Percentiles rank a stretch among this genome's conserved stretches.
Evolutionary conservation across 2,329 filamentous ascomycete genomes (phyloP).

Genomic region (Bipolaris sorokiniana): DNA sequence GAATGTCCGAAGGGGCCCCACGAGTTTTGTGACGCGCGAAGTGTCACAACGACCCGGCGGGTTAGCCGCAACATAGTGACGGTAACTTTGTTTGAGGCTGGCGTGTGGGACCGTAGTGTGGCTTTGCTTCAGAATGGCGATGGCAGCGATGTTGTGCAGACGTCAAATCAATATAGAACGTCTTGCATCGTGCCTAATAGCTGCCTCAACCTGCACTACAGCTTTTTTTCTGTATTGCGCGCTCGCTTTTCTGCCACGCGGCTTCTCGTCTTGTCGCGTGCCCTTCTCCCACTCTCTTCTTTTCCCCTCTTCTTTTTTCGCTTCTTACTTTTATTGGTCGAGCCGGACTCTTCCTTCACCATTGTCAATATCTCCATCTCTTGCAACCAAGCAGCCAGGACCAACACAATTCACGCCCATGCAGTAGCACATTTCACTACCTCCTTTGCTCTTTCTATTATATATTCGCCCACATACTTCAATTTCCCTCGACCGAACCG

Average conservation of each 20-base stretch:
- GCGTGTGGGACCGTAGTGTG: slow-evolving; percentile 40
- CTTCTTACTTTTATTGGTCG: slow-evolving; percentile 27
- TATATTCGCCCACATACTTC: slow-evolving; percentile 36
- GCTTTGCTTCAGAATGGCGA: slow-evolving; percentile 32
- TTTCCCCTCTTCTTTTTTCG: slow-evolving; percentile 18
- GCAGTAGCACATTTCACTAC: slow-evolving; percentile 38
- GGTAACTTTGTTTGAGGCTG: slow-evolving; percentile 44
- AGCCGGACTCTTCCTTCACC: slow-evolving; percentile 44
- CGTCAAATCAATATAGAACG: slow-evolving; percentile 46
- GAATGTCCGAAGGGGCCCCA: slow-evolving; percentile 35
- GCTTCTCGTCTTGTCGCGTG: slow-evolving; percentile 30
- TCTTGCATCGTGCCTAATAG: slow-evolving; percentile 32
- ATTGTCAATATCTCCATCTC: slow-evolving; percentile 13
- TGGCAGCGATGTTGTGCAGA: slow-evolving; percentile 33
- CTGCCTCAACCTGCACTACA: slow-evolving; percentile 31
- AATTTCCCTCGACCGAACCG: slow-evolving; percentile 28
- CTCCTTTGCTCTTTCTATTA: slow-evolving; percentile 20
- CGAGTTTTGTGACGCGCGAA: slow-evolving; percentile 39
- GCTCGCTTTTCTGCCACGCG: slow-evolving; percentile 25
- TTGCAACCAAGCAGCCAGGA: slow-evolving; percentile 21
- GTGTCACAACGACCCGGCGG: slow-evolving; percentile 37
- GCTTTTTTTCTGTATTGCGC: slow-evolving; percentile 18
- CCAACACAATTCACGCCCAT: slow-evolving; percentile 31
- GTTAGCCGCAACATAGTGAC: slow-evolving; percentile 43
- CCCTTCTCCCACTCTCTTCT: slow-evolving; percentile 20